These are phyloP conservation scores for Hyphopichia burtonii DNA, from an alignment of 1,139 yeast species.

Conservation along the genomic window DNA sequence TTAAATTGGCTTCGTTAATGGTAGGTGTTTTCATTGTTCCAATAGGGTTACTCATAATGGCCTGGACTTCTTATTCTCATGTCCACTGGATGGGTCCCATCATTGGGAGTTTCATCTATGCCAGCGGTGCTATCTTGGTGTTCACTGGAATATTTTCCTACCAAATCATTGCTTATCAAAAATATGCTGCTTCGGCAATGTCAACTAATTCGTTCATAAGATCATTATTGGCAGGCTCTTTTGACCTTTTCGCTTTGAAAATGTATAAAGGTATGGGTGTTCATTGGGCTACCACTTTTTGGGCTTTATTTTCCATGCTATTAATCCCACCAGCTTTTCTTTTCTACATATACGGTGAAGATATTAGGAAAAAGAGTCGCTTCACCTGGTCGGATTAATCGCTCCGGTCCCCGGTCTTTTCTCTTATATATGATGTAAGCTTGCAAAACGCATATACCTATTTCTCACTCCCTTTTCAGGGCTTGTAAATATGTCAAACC, in stretches of 20 bases:
- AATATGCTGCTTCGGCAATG: constrained; percentile 42
- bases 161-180: constrained; percentile 40
- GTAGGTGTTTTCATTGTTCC: constrained; percentile 37
- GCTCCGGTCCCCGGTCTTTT: no score
- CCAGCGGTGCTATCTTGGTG: constrained; percentile 37
- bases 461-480: no score
- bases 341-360: constrained; percentile 35
- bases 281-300: constrained; percentile 42
- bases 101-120: constrained; percentile 37
- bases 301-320: constrained; percentile 30
- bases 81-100: constrained; percentile 44
- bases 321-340: constrained; percentile 39
- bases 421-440: no score
- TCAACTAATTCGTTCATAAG: constrained; percentile 41
- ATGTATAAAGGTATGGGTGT: constrained; percentile 37
- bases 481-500: neutral
- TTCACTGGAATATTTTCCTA: constrained; percentile 40
- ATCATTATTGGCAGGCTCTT: constrained; percentile 34
- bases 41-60: constrained; percentile 37
- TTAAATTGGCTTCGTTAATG: constrained; percentile 34
- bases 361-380: constrained; percentile 11
- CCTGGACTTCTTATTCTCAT: constrained; percentile 37
- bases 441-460: no score
- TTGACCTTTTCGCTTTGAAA: constrained; percentile 10
- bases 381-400: constrained; percentile 17